Evolutionary conservation across 2,329 filamentous ascomycete species (phyloP).

Genomic region (Hansfordia pulvinata): DNA sequence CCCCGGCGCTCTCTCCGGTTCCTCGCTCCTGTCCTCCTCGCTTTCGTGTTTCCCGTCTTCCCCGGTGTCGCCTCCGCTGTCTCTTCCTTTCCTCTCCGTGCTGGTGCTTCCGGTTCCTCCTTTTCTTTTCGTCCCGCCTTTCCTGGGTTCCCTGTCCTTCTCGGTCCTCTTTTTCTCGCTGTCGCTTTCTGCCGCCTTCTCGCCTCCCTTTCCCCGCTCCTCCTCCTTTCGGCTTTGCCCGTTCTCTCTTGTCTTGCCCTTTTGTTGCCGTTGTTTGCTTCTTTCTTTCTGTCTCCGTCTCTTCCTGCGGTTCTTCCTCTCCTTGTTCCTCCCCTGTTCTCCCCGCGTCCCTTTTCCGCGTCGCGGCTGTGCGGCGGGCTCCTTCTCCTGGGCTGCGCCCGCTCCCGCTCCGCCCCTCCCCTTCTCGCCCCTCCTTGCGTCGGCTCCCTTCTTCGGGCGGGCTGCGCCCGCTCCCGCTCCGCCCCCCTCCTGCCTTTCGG

Average conservation of each 20-base stretch:
- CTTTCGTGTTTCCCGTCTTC: constrained; percentile 17
- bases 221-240: constrained; percentile 12
- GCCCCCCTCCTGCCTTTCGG: too few species aligned
- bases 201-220: constrained; percentile 11
- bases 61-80: constrained; percentile 5
- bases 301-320: constrained; percentile 12
- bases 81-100: constrained; percentile 6
- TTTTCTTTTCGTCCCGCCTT: constrained; percentile 6
- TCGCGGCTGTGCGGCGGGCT: too few species aligned
- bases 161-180: constrained; percentile 9
- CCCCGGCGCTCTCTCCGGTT: constrained; percentile 16
- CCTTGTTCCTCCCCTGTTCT: neutral
- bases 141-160: constrained; percentile 7
- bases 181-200: constrained; percentile 12
- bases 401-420: too few species aligned
- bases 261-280: constrained; percentile 13
- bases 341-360: too few species aligned
- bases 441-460: too few species aligned
- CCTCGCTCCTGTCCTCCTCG: constrained; percentile 17
- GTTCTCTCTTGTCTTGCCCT: constrained; percentile 10
- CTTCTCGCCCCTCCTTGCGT: too few species aligned
- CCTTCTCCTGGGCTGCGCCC: too few species aligned
- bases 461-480: too few species aligned
- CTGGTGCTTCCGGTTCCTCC: constrained; percentile 4
- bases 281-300: constrained; percentile 13